Percentiles rank a stretch among this genome's conserved stretches.
phyloP scores from a whole-genome alignment of 371 early-diverging fungal species.

The Gilbertella persicaria region DNA sequence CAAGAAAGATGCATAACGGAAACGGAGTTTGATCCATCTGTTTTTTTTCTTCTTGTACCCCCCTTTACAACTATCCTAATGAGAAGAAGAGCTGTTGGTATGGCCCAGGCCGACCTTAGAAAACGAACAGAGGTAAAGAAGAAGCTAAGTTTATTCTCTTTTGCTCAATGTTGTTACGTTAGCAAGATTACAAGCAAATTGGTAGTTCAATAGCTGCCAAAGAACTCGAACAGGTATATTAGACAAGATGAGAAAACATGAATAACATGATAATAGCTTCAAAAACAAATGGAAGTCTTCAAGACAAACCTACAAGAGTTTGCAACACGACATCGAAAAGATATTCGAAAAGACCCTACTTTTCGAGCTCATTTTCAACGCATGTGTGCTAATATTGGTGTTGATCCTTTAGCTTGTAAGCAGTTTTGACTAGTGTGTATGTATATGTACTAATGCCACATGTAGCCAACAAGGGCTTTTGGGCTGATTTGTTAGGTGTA shows the following conservation, averaged over 20 bases:
- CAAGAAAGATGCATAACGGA: no score
- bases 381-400: constrained; percentile 93
- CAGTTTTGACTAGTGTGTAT: neutral
- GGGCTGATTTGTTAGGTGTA: constrained; percentile 91
- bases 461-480: constrained; percentile 92
- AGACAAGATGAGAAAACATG: neutral
- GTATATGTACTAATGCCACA: neutral
- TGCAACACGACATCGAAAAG: constrained; percentile 82
- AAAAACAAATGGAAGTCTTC: constrained; percentile 77
- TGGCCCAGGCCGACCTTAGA: constrained; percentile 24
- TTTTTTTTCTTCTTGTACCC: neutral
- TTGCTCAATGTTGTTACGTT: neutral
- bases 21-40: neutral
- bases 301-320: constrained; percentile 83
- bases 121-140: neutral
- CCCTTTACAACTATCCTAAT: constrained; percentile 4
- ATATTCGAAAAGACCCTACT: constrained; percentile 85
- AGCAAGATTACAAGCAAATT: constrained; percentile 59
- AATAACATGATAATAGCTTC: constrained; percentile 48
- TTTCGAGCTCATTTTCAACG: constrained; percentile 91
- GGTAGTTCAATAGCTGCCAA: constrained; percentile 58
- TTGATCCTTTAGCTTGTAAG: constrained; percentile 93
- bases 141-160: neutral
- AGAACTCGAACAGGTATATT: constrained; percentile 55
- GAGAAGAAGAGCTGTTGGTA: constrained; percentile 45